These are phyloP conservation scores for Xylariaceae sp. DNA, from an alignment of 2,329 filamentous ascomycete species.

Conservation along the genomic window DNA sequence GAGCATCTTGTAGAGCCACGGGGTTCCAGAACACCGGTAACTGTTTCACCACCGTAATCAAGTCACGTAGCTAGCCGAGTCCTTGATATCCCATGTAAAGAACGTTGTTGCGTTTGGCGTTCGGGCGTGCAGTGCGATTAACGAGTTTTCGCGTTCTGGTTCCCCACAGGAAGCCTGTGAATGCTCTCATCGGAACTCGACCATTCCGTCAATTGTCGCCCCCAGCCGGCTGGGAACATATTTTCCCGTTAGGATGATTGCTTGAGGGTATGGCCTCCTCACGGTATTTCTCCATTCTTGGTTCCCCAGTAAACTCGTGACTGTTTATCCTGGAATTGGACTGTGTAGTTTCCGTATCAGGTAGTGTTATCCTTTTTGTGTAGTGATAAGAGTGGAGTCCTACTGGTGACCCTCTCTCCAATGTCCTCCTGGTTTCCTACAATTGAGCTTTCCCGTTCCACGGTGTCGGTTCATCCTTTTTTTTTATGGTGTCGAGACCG, in stretches of 20 bases:
- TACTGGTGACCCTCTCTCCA: constrained; percentile 6
- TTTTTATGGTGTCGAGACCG: constrained; percentile 23
- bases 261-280: constrained; percentile 19
- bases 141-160: constrained; percentile 7
- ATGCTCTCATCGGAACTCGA: constrained; percentile 12
- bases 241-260: constrained; percentile 22
- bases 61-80: constrained; percentile 34
- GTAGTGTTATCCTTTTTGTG: constrained; percentile 5
- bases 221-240: constrained; percentile 30
- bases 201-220: constrained; percentile 15
- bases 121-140: constrained; percentile 14
- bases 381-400: constrained; percentile 18
- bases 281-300: constrained; percentile 13
- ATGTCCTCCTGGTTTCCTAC: constrained; percentile 3
- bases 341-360: constrained; percentile 10
- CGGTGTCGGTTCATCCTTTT: constrained; percentile 6
- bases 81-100: constrained; percentile 27
- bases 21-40: constrained; percentile 38
- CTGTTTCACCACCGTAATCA: constrained; percentile 37
- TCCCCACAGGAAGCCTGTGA: constrained; percentile 1
- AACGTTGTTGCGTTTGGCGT: constrained; percentile 33
- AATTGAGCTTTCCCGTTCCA: not conserved
- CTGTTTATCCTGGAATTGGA: not conserved
- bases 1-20: constrained; percentile 29
- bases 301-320: not conserved